Evolutionary conservation across 164 flowering plant genomes (phyloP).

Genomic region (Cinnamomum chago): DNA sequence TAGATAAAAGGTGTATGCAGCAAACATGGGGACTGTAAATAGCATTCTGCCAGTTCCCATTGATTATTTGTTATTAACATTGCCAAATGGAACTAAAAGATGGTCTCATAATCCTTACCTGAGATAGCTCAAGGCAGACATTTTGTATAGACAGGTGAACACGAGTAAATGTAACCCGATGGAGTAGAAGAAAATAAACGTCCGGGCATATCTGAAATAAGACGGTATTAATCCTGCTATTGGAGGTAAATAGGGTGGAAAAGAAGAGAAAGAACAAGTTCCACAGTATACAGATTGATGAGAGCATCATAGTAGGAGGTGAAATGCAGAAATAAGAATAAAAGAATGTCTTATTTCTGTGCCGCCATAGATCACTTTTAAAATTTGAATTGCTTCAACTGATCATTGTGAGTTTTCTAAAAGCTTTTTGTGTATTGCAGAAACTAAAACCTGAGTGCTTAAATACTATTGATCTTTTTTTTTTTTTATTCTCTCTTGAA

Average conservation of each 20-base stretch:
- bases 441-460: too few species aligned
- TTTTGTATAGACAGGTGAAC: slow-evolving; percentile 85
- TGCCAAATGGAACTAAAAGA: background rate
- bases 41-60: background rate
- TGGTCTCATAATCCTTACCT: slow-evolving; percentile 41
- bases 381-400: background rate
- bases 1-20: background rate
- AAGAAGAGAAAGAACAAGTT: background rate
- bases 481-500: too few species aligned
- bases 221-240: background rate
- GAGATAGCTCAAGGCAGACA: slow-evolving; percentile 84
- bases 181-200: slow-evolving; percentile 91
- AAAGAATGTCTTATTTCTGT: background rate
- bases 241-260: background rate
- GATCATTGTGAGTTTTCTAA: too few species aligned
- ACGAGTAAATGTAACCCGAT: slow-evolving; percentile 91
- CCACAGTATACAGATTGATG: background rate
- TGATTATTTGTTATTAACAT: background rate
- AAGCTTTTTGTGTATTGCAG: background rate
- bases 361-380: background rate
- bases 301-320: background rate
- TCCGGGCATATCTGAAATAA: slow-evolving; percentile 73
- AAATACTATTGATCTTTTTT: too few species aligned
- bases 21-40: background rate
- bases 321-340: background rate